Conservation (phyloP, 2,329 filamentous ascomycete species). For the Knoxdaviesia capensis region DNA sequence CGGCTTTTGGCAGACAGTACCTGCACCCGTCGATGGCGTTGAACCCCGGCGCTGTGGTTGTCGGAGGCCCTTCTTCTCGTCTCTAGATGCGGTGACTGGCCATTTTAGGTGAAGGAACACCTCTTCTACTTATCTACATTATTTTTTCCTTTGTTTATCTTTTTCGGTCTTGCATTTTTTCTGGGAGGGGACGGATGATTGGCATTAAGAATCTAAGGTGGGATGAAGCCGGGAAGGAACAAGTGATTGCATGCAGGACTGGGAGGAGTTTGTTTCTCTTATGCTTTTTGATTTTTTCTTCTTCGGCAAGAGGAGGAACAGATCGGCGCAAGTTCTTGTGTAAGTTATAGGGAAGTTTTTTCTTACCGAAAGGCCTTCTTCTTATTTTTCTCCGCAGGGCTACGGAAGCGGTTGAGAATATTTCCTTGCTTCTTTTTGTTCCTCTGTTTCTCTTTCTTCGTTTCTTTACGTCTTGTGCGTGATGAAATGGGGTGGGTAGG, state of each 20-base stretch:
- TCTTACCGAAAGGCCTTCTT: too few species aligned
- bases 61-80: not conserved
- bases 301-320: not conserved
- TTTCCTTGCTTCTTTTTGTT: too few species aligned
- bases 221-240: too few species aligned
- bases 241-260: too few species aligned
- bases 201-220: too few species aligned
- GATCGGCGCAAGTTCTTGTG: not conserved
- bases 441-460: too few species aligned
- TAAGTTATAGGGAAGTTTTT: not conserved
- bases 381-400: too few species aligned
- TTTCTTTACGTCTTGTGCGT: too few species aligned
- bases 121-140: not conserved
- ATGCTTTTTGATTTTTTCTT: not conserved
- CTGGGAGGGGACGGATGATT: too few species aligned
- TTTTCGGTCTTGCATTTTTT: not conserved
- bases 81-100: not conserved
- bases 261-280: not conserved
- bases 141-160: not conserved
- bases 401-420: too few species aligned
- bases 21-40: not conserved
- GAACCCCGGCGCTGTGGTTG: too few species aligned
- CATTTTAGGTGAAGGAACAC: not conserved
- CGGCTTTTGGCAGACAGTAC: not conserved
- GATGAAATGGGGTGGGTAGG: too few species aligned